Percentiles rank a stretch among this genome's conserved stretches.
phyloP scores from a whole-genome alignment of 2,329 filamentous ascomycete genomes.

The Penicillium sp. region DNA sequence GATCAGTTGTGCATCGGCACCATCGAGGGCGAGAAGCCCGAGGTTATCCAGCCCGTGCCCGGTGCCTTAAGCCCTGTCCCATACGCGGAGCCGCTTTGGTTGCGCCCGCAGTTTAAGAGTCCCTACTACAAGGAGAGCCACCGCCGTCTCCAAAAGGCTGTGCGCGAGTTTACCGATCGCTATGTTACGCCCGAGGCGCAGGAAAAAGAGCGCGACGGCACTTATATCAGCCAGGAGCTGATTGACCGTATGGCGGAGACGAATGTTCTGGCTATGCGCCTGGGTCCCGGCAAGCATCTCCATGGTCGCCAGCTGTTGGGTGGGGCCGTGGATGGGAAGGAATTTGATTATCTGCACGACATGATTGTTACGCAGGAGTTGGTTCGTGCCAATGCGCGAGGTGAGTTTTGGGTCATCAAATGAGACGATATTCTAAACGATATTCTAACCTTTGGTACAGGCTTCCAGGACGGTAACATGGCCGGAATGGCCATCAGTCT shows the following conservation, averaged over 20 bases:
- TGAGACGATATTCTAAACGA: background rate
- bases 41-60: conserved; percentile 66
- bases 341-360: conserved; percentile 88
- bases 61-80: conserved; percentile 76
- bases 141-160: conserved; percentile 63
- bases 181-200: conserved; percentile 72
- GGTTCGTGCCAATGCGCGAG: conserved; percentile 67
- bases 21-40: conserved; percentile 69
- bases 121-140: conserved; percentile 81
- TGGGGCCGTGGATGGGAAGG: conserved; percentile 70
- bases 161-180: conserved; percentile 70
- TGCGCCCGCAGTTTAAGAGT: conserved; percentile 71
- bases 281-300: conserved; percentile 79
- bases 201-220: conserved; percentile 71
- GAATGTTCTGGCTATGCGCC: conserved; percentile 74
- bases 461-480: conserved; percentile 85
- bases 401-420: conserved; percentile 11
- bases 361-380: conserved; percentile 73
- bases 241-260: conserved; percentile 75
- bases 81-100: conserved; percentile 82
- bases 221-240: conserved; percentile 66
- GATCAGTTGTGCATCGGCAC: conserved; percentile 71
- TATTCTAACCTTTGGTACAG: conserved; percentile 9
- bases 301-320: conserved; percentile 67
- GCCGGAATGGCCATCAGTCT: conserved; percentile 81